Conservation (phyloP, 1,284 basidiomycete genomes). For the Microbotryum scabiosae region DNA sequence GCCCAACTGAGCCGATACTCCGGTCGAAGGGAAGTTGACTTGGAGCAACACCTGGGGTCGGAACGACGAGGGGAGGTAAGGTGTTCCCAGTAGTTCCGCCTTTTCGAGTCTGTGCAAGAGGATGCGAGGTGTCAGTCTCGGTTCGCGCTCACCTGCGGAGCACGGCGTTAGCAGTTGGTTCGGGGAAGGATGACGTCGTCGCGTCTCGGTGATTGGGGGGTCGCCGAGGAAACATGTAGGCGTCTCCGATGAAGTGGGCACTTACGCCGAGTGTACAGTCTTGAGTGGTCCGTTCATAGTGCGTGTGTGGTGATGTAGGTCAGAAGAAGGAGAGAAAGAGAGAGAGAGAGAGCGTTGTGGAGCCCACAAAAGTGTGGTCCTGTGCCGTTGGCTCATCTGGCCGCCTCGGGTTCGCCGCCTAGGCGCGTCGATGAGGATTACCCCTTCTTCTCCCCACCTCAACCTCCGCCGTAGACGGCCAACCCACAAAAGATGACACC, state of each 20-base stretch:
- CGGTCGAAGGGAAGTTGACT: constrained; percentile 50
- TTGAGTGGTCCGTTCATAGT: not conserved
- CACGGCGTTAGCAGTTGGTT: too few species aligned
- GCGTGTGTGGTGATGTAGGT: not conserved
- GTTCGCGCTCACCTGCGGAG: too few species aligned
- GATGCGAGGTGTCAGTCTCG: not conserved
- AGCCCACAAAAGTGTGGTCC: not conserved
- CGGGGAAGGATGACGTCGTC: too few species aligned
- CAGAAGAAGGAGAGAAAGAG: not conserved
- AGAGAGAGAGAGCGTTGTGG: not conserved
- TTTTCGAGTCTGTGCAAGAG: constrained; percentile 8
- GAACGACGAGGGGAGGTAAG: constrained; percentile 45
- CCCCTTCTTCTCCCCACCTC: not conserved
- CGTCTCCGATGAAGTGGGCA: not conserved
- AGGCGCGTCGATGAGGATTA: not conserved
- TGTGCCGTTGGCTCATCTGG: not conserved
- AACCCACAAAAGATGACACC: not conserved
- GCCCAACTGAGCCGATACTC: constrained; percentile 48
- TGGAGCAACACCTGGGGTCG: constrained; percentile 45
- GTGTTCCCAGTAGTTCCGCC: constrained; percentile 6
- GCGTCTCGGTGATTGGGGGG: not conserved
- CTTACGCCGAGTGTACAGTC: constrained; percentile 1
- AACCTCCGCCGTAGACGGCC: not conserved
- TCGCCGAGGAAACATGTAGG: not conserved
- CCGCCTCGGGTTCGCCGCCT: not conserved